Evolutionary conservation across 495 filamentous ascomycete species (phyloP).

Genomic region (Bryoglossum gracile): DNA sequence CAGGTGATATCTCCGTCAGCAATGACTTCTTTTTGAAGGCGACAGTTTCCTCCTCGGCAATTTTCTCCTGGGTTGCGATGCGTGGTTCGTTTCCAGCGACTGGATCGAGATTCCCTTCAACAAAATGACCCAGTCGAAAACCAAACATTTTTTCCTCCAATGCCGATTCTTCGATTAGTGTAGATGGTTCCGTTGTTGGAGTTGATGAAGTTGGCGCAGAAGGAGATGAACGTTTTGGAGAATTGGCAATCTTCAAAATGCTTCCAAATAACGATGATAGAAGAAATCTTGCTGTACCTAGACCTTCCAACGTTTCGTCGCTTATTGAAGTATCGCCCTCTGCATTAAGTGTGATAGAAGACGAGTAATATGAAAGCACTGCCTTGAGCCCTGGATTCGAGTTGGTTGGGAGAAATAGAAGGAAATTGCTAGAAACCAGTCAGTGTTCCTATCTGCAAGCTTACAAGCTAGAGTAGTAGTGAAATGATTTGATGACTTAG

Average conservation of each 20-base stretch:
- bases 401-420: constrained; percentile 82
- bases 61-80: not conserved
- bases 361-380: constrained; percentile 86
- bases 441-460: too few relatives aligned
- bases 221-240: constrained; percentile 8
- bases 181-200: not conserved
- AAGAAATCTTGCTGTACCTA: constrained; percentile 84
- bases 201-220: not conserved
- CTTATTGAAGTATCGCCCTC: constrained; percentile 92
- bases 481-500: too few relatives aligned
- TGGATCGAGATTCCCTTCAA: not conserved
- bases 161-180: too few relatives aligned
- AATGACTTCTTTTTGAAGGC: constrained; percentile 10
- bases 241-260: constrained; percentile 50
- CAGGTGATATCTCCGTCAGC: constrained; percentile 48
- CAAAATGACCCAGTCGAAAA: constrained; percentile 7
- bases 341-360: constrained; percentile 80
- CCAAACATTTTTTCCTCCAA: too few relatives aligned
- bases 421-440: constrained; percentile 85
- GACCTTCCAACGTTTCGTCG: constrained; percentile 78
- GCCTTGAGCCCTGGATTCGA: constrained; percentile 60
- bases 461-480: too few relatives aligned
- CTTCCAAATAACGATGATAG: constrained; percentile 72
- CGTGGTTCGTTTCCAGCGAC: not conserved
- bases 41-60: not conserved